Conservation (phyloP, 768 basidiomycete genomes). For the Paxillus rubicundulus region DNA sequence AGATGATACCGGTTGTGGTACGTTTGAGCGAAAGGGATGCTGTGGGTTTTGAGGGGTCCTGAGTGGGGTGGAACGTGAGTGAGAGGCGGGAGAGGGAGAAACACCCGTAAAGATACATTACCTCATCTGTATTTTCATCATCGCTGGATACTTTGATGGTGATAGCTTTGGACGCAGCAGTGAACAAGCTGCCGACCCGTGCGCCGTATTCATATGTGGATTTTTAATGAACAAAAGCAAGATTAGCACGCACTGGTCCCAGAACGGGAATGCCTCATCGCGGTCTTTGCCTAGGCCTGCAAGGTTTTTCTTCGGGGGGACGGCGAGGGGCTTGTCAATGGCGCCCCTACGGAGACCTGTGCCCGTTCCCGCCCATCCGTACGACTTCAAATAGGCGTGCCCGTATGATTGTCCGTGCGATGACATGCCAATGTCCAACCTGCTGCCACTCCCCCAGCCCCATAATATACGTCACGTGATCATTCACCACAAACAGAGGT, state of each 20-base stretch:
- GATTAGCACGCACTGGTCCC: slow-evolving; percentile 80
- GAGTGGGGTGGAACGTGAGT: not conserved
- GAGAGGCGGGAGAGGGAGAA: not conserved
- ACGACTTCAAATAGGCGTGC: slow-evolving; percentile 67
- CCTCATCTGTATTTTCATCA: slow-evolving; percentile 44
- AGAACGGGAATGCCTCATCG: slow-evolving; percentile 95
- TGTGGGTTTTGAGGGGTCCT: slow-evolving; percentile 17
- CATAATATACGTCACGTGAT: no score
- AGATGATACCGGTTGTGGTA: slow-evolving; percentile 74
- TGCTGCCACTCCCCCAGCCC: no score
- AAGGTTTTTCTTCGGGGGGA: slow-evolving; percentile 83
- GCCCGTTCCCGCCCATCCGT: slow-evolving; percentile 89
- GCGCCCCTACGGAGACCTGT: slow-evolving; percentile 82
- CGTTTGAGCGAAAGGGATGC: slow-evolving; percentile 41
- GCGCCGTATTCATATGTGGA: not conserved
- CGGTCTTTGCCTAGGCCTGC: slow-evolving; percentile 88
- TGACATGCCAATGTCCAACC: slow-evolving; percentile 12
- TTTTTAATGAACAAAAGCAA: not conserved
- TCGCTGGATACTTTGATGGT: slow-evolving; percentile 61
- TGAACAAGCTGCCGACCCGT: slow-evolving; percentile 49
- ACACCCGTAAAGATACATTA: not conserved
- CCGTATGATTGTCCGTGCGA: slow-evolving; percentile 30
- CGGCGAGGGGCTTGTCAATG: slow-evolving; percentile 69
- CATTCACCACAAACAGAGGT: no score
- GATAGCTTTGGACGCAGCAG: slow-evolving; percentile 80